Evolutionary conservation across 176 grass and related monocot genomes (phyloP).

Genomic region (Oryza coarctata): DNA sequence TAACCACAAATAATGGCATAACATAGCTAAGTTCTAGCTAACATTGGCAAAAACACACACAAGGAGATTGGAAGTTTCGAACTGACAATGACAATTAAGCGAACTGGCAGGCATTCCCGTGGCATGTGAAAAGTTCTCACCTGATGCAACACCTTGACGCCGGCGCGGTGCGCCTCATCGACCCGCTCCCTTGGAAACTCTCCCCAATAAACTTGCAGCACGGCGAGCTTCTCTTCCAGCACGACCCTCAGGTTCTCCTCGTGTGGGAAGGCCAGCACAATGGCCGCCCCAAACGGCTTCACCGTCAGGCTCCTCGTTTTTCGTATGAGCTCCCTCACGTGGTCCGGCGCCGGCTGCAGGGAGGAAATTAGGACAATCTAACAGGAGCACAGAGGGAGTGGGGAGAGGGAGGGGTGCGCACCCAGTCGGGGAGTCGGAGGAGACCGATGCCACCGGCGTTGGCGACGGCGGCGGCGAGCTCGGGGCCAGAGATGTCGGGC

Average conservation of each 20-base stretch:
- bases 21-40: neutral
- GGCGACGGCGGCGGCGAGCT: constrained; percentile 87
- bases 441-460: constrained; percentile 85
- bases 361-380: neutral
- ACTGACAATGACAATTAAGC: neutral
- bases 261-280: constrained; percentile 72
- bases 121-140: constrained; percentile 27
- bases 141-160: constrained; percentile 92
- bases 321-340: constrained; percentile 65
- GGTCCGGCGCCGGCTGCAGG: constrained; percentile 74
- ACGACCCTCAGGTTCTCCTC: constrained; percentile 78
- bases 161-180: constrained; percentile 73
- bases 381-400: neutral
- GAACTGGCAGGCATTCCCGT: neutral
- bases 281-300: constrained; percentile 71
- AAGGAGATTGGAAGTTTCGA: neutral
- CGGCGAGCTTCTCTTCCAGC: constrained; percentile 77
- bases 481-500: constrained; percentile 91
- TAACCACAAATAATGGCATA: neutral
- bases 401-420: neutral
- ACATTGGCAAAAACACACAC: neutral
- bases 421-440: constrained; percentile 90
- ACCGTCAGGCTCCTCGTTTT: constrained; percentile 70
- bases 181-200: constrained; percentile 69
- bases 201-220: constrained; percentile 92